Percentiles rank a stretch among this genome's conserved stretches.
Conservation (phyloP, 305 asterid species). For the Solanum aculeatissimum region DNA sequence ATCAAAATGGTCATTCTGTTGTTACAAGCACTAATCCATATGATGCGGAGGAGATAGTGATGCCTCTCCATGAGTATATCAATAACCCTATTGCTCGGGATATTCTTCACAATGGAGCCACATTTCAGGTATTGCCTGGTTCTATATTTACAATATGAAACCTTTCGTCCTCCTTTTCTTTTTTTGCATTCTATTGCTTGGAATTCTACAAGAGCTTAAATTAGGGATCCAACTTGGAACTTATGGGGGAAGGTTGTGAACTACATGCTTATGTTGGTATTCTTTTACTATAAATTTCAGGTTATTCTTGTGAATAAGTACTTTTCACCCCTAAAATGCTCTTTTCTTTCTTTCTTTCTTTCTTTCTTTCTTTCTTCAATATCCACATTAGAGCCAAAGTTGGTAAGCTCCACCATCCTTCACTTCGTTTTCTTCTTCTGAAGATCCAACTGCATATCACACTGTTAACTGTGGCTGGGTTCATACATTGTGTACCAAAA, state of each 20-base stretch:
- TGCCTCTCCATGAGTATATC: constrained; percentile 81
- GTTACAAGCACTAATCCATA: constrained; percentile 46
- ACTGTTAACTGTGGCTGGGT: background rate
- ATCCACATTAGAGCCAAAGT: background rate
- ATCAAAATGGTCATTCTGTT: constrained; percentile 30
- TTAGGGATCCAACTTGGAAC: background rate
- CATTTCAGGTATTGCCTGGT: constrained; percentile 68
- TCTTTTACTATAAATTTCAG: background rate
- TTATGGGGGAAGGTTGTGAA: background rate
- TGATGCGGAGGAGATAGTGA: constrained; percentile 55
- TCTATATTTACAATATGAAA: background rate
- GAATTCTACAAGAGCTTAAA: background rate
- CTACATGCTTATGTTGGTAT: background rate
- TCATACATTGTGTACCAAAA: background rate
- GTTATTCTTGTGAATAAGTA: background rate
- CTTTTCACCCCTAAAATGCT: background rate
- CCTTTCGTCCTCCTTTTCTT: background rate
- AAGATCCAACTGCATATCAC: background rate
- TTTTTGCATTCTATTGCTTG: background rate
- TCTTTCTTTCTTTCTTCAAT: background rate
- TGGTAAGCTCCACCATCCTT: background rate
- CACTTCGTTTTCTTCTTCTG: background rate
- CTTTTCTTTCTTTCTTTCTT: background rate
- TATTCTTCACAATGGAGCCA: constrained; percentile 89
- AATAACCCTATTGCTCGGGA: constrained; percentile 73